Percentiles rank a stretch among this genome's conserved stretches.
phyloP scores from a whole-genome alignment of 106 monocot genomes.

The Chionographis japonica region DNA sequence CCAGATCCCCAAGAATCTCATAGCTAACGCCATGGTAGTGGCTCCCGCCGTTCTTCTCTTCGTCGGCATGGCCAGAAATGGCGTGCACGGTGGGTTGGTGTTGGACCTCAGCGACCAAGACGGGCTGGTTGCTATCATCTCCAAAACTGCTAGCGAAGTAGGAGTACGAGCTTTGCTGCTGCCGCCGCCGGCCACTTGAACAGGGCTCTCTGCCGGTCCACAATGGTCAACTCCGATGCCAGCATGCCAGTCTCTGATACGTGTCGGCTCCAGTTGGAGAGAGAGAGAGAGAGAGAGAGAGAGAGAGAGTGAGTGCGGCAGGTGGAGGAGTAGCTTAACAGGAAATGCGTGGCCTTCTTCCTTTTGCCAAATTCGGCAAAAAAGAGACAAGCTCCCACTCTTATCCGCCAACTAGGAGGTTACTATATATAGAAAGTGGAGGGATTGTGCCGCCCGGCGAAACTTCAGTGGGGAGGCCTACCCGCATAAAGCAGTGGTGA shows the following conservation, averaged over 20 bases:
- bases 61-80: no score
- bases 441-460: no score
- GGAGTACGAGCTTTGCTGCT: neutral
- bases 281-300: constrained; percentile 8
- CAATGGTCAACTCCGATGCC: neutral
- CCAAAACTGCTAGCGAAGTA: neutral
- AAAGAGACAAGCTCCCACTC: no score
- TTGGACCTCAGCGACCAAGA: neutral
- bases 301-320: neutral
- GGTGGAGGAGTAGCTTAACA: neutral
- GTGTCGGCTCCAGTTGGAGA: neutral
- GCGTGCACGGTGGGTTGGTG: neutral
- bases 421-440: no score
- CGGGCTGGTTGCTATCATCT: neutral
- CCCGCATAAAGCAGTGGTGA: no score
- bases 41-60: no score
- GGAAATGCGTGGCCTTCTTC: neutral
- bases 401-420: no score
- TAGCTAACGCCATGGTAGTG: no score
- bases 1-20: no score
- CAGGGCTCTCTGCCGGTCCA: neutral
- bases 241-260: no score
- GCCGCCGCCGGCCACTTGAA: constrained; percentile 6
- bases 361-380: no score
- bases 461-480: no score